A percentile compares a stretch with the other conserved stretches of the same genome.
Conservation (phyloP, 2,329 filamentous ascomycete species). For the Fusarium sp. region DNA sequence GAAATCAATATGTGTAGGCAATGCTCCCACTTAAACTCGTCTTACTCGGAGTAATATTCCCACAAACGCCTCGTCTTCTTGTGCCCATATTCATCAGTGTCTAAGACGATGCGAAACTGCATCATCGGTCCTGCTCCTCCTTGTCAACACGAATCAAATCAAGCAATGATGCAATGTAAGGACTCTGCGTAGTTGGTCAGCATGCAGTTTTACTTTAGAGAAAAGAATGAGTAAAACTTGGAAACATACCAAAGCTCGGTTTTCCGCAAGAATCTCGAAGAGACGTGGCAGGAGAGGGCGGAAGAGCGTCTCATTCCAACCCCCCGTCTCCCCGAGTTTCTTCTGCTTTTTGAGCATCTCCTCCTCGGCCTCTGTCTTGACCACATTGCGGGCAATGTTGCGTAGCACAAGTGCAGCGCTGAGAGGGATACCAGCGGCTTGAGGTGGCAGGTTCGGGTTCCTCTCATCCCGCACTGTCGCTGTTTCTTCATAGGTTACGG, state of each 20-base stretch:
- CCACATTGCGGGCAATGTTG: slow-evolving; percentile 78
- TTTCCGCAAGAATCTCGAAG: slow-evolving; percentile 78
- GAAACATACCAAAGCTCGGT: slow-evolving; percentile 68
- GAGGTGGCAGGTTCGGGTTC: slow-evolving; percentile 67
- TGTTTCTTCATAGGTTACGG: slow-evolving; percentile 69
- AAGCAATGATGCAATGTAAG: slow-evolving; percentile 58
- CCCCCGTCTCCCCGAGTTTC: slow-evolving; percentile 61
- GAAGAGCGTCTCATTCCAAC: slow-evolving; percentile 78
- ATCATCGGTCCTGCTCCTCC: slow-evolving; percentile 47
- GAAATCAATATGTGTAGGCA: slow-evolving; percentile 7
- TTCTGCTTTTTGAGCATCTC: slow-evolving; percentile 64
- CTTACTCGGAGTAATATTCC: slow-evolving; percentile 4
- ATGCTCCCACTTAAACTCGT: slow-evolving; percentile 12
- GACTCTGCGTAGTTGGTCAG: slow-evolving; percentile 51
- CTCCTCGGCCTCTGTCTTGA: slow-evolving; percentile 72
- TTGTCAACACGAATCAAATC: slow-evolving; percentile 54
- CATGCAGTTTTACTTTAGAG: background rate
- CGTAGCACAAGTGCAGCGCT: slow-evolving; percentile 82
- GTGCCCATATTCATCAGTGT: slow-evolving; percentile 6
- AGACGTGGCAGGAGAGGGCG: slow-evolving; percentile 73
- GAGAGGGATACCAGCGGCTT: slow-evolving; percentile 83
- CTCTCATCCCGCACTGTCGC: slow-evolving; percentile 68
- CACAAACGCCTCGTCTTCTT: slow-evolving; percentile 32
- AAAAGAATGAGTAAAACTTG: background rate
- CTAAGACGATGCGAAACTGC: slow-evolving; percentile 4